Conservation (phyloP, 768 basidiomycete species). For the Suillus tomentosus region DNA sequence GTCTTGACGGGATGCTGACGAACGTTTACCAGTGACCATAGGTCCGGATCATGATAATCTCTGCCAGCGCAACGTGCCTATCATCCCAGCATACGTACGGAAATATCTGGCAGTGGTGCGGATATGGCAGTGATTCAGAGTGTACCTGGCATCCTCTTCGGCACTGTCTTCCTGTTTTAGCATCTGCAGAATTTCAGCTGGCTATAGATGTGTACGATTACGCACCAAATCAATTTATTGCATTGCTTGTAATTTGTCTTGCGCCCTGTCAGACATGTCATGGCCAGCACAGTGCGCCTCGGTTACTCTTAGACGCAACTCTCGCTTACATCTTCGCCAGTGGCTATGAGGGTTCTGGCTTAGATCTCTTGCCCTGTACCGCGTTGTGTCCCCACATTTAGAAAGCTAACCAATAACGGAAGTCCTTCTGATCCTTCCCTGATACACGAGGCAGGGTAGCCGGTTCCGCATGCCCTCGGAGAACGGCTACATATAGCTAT, state of each 20-base stretch:
- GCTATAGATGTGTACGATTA: neutral
- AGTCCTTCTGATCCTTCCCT: slow-evolving; percentile 17
- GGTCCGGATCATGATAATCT: slow-evolving; percentile 6
- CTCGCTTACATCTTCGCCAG: slow-evolving; percentile 3
- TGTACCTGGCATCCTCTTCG: neutral
- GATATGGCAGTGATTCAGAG: neutral
- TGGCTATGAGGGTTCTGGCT: slow-evolving; percentile 5
- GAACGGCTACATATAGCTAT: slow-evolving; percentile 28
- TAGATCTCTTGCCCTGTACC: slow-evolving; percentile 5
- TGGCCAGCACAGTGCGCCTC: slow-evolving; percentile 17
- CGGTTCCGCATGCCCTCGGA: slow-evolving; percentile 27
- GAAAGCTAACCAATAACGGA: slow-evolving; percentile 6
- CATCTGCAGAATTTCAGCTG: neutral
- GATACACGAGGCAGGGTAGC: slow-evolving; percentile 33
- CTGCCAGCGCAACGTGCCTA: slow-evolving; percentile 1
- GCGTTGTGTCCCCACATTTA: slow-evolving; percentile 1
- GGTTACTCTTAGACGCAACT: slow-evolving; percentile 12
- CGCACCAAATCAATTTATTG: no score
- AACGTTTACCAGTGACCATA: slow-evolving; percentile 1
- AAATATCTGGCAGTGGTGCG: slow-evolving; percentile 2
- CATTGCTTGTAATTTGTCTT: slow-evolving; percentile 14
- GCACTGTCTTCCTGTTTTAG: neutral
- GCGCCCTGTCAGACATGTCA: neutral
- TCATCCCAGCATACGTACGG: slow-evolving; percentile 1
- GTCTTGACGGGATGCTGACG: slow-evolving; percentile 18